Conservation (phyloP, 1,284 basidiomycete species). For the Malassezia caprae region DNA sequence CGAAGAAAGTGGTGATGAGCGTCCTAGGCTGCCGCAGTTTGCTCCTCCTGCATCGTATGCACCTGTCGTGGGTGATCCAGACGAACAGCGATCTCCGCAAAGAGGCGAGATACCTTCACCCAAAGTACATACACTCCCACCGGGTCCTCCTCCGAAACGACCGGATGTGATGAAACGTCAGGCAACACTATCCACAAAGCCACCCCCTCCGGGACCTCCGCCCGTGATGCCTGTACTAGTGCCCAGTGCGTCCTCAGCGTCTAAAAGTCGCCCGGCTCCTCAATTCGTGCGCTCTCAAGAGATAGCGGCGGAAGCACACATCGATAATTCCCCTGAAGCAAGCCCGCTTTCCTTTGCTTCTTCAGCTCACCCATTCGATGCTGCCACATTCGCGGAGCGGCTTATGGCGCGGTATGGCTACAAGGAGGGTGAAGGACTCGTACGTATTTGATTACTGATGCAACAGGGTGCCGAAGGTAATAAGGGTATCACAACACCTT, state of each 20-base stretch:
- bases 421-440: slow-evolving; percentile 29
- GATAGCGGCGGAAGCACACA: not conserved
- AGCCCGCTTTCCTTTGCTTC: not conserved
- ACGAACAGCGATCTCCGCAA: no score
- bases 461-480: slow-evolving; percentile 26
- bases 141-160: slow-evolving; percentile 20
- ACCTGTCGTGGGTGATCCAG: not conserved
- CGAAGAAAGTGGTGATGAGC: not conserved
- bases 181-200: not conserved
- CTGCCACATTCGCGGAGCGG: slow-evolving; percentile 25
- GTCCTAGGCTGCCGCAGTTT: slow-evolving; percentile 7
- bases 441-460: not conserved
- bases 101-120: not conserved
- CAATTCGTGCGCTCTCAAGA: not conserved
- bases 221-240: not conserved
- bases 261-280: not conserved
- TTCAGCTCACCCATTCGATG: not conserved
- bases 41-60: slow-evolving; percentile 15
- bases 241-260: not conserved
- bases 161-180: not conserved
- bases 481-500: slow-evolving; percentile 28
- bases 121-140: not conserved
- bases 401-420: slow-evolving; percentile 36
- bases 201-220: not conserved
- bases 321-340: not conserved